Evolutionary conservation across 177 flowering plant genomes (phyloP), one percentile per base, ranked within the genome.

Genomic region (Tripterygium wilfordii): DNA sequence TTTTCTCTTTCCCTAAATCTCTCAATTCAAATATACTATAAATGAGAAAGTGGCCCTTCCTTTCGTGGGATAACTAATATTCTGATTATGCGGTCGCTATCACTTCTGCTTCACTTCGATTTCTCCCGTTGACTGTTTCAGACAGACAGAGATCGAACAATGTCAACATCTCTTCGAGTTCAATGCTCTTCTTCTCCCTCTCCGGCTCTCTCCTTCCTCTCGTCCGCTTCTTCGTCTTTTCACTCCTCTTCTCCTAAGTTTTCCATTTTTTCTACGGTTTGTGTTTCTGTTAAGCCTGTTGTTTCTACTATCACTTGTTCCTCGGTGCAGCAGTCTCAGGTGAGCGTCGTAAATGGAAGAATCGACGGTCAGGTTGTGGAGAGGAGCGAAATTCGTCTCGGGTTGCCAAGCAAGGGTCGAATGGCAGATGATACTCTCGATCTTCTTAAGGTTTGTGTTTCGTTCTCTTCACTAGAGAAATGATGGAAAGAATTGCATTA

Each of bases 321-420:
- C 25, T 30, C 43, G 22, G 12, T 3, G 18, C 41, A 73, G 1
- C 57, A 65, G 30, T 37, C 71, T 15, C 52, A 73, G 38, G 32
- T 33, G 14, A 49, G 62, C 3, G 49, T 62, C 3, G 66, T 65
- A 1, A 67, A 74, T 45, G 79, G 70, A 0, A 66, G 38, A 3
- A 26, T 54, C 8, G 80, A 62, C 1, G 36, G 29, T 4, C 53
- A 38, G 26, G 39, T 48, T 8, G 5, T 37, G 0, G 70, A 76
- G 16, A 64, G 97, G 46, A 48, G 36, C 22, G 80, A 70, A 49
- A 71, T 83, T 43, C 91, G 98, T 10, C 64, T 90, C n/a, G 98
- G 98, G 0, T 68, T 90, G 65, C 96, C 97, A 1, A 90, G 97
- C 59, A 90, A 90, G 62, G 97, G 97, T 27, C 81, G 98, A 12